Base-by-base conservation (phyloP, 768 basidiomycete genomes). In the Tephrocybe sp. region DNA sequence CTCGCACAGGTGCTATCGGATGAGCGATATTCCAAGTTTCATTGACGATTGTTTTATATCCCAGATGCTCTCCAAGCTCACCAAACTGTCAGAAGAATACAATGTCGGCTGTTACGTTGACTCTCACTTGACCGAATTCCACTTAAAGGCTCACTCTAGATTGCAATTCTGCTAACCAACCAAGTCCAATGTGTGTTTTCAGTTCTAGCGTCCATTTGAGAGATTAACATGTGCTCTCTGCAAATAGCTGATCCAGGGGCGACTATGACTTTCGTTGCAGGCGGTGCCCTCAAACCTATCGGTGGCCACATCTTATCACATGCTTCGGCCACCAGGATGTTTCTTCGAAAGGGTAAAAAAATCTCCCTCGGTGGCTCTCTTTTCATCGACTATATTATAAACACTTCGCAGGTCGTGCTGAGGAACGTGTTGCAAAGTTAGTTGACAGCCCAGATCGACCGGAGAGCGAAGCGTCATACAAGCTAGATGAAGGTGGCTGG, bases 231-330 rank as follows among this genome's bases (percentile, higher is more conserved):
- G 9, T 24, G 35, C 30, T 16, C 22, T 21, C 19, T 19, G 18
- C 38, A 7, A 35, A 39, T 61, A 90, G 90, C 94, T 52, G 95
- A 98, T 64, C 95, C 95, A 18, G 95, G 95, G 41, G 94, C 93
- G 41, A 92, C 89, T 2, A 90, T 90, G 86, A 91, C 91, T 42
- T 98, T 98, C 61, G 94, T 95, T 34, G 94, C 92, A 21, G 94
- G 93, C 32, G 90, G 92, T 27, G 90, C 89, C 16, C 76, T 94
- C 31, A 96, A 96, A 68, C 92, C 92, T 15, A 89, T 95, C 37
- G 91, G 90, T 31, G 91, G 91, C 0, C 91, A 93, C 60, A 92
- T 93, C 53, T 70, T 93, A 35, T 93, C 91, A 0, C 91, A 85
- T 62, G 89, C 92, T 15, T 93, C 91, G n/a, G 85, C 92, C 4